Conservation (phyloP, 352 stramenopile genomes). For the Phytophthora ohioensis region DNA sequence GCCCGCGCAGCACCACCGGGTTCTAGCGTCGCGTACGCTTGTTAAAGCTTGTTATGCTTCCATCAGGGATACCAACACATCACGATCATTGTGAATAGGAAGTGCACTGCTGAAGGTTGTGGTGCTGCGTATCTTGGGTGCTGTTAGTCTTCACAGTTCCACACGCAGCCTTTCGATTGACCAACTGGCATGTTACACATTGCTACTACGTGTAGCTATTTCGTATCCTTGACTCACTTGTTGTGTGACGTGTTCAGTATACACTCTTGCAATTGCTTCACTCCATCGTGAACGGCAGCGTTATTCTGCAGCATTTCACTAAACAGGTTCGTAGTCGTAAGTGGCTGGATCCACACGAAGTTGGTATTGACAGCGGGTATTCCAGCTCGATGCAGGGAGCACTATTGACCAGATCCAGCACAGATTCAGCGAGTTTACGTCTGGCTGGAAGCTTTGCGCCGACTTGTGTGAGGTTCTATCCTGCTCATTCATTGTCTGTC, state of each 20-base stretch:
- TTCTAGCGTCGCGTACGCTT: conserved; percentile 30
- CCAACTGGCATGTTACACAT: conserved; percentile 25
- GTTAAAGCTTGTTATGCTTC: not conserved
- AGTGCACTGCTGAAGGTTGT: conserved; percentile 23
- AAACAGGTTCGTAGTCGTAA: conserved; percentile 17
- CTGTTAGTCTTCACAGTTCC: conserved; percentile 1
- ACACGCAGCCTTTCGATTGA: conserved; percentile 21
- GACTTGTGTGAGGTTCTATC: conserved; percentile 33
- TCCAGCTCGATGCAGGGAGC: conserved; percentile 12
- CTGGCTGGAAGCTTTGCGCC: conserved; percentile 52
- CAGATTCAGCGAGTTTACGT: conserved; percentile 62
- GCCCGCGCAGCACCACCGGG: conserved; percentile 10
- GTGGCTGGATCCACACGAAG: not conserved
- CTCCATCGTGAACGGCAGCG: conserved; percentile 35
- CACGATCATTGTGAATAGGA: conserved; percentile 7
- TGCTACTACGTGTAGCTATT: not conserved
- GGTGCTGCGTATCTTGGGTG: conserved; percentile 17
- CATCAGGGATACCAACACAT: not conserved
- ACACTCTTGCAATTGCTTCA: conserved; percentile 34
- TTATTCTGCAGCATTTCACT: conserved; percentile 37
- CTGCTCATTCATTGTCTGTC: conserved; percentile 12
- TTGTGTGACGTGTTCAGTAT: conserved; percentile 14
- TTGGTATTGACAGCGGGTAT: not conserved
- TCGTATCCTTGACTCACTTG: conserved; percentile 1
- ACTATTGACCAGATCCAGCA: conserved; percentile 30